Conservation (phyloP, 768 basidiomycete species). For the Royoungia palumana region DNA sequence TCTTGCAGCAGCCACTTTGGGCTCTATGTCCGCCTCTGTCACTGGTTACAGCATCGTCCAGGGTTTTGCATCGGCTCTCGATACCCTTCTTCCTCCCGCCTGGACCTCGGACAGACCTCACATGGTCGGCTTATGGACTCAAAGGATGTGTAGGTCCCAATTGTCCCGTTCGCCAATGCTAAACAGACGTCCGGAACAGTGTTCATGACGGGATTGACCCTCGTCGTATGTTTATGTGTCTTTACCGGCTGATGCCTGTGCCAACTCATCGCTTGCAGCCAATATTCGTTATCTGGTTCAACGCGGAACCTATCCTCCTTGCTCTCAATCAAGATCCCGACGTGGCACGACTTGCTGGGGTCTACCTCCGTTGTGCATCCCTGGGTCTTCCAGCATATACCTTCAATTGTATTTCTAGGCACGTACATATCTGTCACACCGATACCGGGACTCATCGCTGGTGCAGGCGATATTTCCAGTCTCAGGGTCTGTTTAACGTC, state of each 20-base stretch:
- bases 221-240: conserved; percentile 50
- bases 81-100: conserved; percentile 90
- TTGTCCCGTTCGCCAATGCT: background rate
- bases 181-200: conserved; percentile 34
- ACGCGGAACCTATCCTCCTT: conserved; percentile 75
- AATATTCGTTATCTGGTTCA: conserved; percentile 75
- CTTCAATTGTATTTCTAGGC: conserved; percentile 55
- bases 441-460: background rate
- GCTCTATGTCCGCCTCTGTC: conserved; percentile 70
- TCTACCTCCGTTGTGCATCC: conserved; percentile 74
- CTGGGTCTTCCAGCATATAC: conserved; percentile 77
- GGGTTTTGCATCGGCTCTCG: conserved; percentile 80
- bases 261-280: conserved; percentile 30
- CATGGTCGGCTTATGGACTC: conserved; percentile 86
- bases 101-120: conserved; percentile 88
- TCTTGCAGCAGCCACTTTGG: conserved; percentile 77
- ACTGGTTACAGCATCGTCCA: conserved; percentile 62
- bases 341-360: conserved; percentile 70
- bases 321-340: conserved; percentile 77
- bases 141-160: conserved; percentile 68
- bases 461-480: conserved; percentile 58
- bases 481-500: conserved; percentile 79
- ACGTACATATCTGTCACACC: background rate
- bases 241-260: background rate
- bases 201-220: conserved; percentile 53